Evolutionary conservation across 768 basidiomycete species (phyloP), one percentile per base, ranked within the genome.

Genomic region (Auriscalpium orientale): DNA sequence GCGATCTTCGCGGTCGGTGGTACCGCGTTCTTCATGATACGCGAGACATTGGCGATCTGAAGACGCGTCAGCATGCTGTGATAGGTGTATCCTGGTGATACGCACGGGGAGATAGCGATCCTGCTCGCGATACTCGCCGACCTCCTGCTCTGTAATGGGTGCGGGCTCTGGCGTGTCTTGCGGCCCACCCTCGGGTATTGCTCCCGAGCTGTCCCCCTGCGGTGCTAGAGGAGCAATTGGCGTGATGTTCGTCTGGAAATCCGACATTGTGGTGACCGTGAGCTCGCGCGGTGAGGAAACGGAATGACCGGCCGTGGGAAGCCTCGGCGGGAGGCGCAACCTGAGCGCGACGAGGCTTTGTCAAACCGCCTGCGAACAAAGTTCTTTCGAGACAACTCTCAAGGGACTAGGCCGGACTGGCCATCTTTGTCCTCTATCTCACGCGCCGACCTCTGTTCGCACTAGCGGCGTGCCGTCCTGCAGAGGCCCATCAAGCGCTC

Each of bases 31-130:
- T 98, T 98, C 95, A 98, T 98, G 66, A 98, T 95, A 20, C 95
- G 82, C 15, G 93, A 85, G n/a, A 98, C 94, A 68, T 98, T 98
- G 51, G 95, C 95, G 64, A 98, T 98, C 94, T 95, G 63, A 16
- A 46, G n/a, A 28, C 43, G 33, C 36, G 33, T 20, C 13, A 38
- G 22, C 37, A 20, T 18, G 3, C 13, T 18, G 18, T 15, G 18
- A 52, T 1, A 59, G 18, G 47, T 20, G 34, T 18, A 16, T n/a
- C 33, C 37, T 51, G 48, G 53, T 28, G 51, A 36, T 34, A 74
- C 83, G 62, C 66, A 95, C 94, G 16, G 94, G 93, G n/a, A 95
- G 79, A 72, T 89, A 95, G 18, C 93, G 83, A 72, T 97, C 94
- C 68, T 95, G 94, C 70, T 97, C 94, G 64, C 90, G 80, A 71